Evolutionary conservation across 768 basidiomycete species (phyloP).

Genomic region (Solioccasus polychromus): DNA sequence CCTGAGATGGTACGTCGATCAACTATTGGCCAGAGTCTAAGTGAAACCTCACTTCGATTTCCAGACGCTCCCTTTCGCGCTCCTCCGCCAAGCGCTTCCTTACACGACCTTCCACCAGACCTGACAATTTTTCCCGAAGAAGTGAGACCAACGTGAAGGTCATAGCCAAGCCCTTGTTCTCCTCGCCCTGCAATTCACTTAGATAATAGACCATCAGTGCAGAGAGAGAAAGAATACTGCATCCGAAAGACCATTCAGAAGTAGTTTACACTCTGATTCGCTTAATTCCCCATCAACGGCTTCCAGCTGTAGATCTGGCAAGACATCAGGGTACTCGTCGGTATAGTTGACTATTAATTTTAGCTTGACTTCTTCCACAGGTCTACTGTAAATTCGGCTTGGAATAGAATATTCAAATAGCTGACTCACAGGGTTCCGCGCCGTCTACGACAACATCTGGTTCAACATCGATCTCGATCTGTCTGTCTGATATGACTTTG

Average conservation of each 20-base stretch:
- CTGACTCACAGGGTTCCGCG: conserved; percentile 49
- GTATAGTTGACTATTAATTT: conserved; percentile 74
- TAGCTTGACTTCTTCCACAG: conserved; percentile 63
- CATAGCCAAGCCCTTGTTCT: conserved; percentile 95
- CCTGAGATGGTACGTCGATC: conserved; percentile 44
- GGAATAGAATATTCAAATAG: neutral
- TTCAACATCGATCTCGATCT: conserved; percentile 82
- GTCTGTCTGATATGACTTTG: conserved; percentile 81
- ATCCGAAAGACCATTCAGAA: conserved; percentile 55
- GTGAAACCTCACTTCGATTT: conserved; percentile 60
- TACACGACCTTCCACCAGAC: conserved; percentile 56
- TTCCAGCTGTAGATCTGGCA: conserved; percentile 72
- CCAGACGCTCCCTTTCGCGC: conserved; percentile 67
- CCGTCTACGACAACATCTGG: conserved; percentile 76
- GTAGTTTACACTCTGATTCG: conserved; percentile 50
- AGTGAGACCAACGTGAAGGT: conserved; percentile 91
- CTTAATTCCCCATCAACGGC: conserved; percentile 62
- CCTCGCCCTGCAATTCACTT: conserved; percentile 55
- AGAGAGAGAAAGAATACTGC: conserved; percentile 43
- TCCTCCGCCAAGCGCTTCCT: conserved; percentile 59
- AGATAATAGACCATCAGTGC: neutral
- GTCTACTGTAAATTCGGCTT: conserved; percentile 8
- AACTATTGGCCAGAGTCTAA: neutral
- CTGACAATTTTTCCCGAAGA: conserved; percentile 72
- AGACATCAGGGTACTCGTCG: conserved; percentile 76